A percentile compares a stretch with the other conserved stretches of the same genome.
phyloP scores from a whole-genome alignment of 2,329 filamentous ascomycete species.

The Sporothrix euskadiensis region DNA sequence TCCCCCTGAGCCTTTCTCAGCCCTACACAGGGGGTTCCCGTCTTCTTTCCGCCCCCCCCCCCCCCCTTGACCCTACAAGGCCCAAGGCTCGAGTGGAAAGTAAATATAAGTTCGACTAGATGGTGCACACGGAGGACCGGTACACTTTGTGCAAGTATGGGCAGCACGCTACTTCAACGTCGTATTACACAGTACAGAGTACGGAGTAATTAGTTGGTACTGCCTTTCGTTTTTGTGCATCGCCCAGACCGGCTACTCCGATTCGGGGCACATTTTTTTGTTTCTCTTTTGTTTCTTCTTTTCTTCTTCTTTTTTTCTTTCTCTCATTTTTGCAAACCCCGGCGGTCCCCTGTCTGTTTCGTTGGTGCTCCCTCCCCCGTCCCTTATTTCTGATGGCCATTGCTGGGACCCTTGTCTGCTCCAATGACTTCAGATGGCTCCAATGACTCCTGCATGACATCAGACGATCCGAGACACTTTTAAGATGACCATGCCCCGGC shows the following conservation, averaged over 20 bases:
- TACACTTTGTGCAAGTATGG: background rate
- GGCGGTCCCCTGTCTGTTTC: background rate
- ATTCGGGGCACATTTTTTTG: background rate
- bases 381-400: background rate
- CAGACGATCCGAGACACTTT: conserved; percentile 4
- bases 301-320: no score
- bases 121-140: background rate
- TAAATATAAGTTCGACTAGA: background rate
- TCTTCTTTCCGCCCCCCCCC: background rate
- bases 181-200: background rate
- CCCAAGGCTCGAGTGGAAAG: background rate
- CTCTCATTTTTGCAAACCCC: no score
- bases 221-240: background rate
- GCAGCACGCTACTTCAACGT: background rate
- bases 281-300: background rate
- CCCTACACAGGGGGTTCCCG: background rate
- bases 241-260: background rate
- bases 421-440: background rate
- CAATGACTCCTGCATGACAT: conserved; percentile 20
- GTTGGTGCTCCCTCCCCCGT: background rate
- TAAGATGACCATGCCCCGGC: conserved; percentile 2
- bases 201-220: no score
- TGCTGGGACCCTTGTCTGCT: background rate
- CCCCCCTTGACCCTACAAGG: background rate
- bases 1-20: background rate